phyloP scores from a whole-genome alignment of 192 early-diverging fungal species.

The Linderina pennispora region DNA sequence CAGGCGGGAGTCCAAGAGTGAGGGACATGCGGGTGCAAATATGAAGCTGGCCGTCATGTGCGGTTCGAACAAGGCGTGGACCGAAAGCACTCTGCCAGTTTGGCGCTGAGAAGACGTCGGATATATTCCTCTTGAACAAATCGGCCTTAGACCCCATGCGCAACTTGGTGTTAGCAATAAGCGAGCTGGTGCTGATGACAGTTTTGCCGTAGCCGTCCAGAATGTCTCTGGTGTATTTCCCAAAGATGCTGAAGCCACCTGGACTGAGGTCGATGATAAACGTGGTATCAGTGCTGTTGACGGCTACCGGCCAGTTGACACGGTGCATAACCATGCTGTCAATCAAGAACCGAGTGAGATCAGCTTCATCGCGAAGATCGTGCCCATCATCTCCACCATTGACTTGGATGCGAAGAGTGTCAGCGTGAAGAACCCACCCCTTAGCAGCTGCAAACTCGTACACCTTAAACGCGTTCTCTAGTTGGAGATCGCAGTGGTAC shows the following conservation, averaged over 20 bases:
- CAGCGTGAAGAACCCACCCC: slow-evolving; percentile 7
- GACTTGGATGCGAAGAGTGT: slow-evolving; percentile 8
- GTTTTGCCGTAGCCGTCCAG: slow-evolving; percentile 80
- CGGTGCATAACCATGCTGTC: slow-evolving; percentile 20
- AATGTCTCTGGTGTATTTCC: slow-evolving; percentile 72
- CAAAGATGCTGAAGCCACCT: slow-evolving; percentile 76
- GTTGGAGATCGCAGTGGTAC: no score
- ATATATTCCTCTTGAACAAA: slow-evolving; percentile 63
- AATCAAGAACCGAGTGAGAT: slow-evolving; percentile 13
- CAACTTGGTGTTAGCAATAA: not conserved
- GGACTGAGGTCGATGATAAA: slow-evolving; percentile 95
- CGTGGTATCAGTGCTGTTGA: slow-evolving; percentile 19
- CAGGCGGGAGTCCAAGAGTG: slow-evolving; percentile 70
- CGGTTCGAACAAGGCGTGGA: slow-evolving; percentile 65
- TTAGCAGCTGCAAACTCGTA: no score
- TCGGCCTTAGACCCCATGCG: slow-evolving; percentile 57
- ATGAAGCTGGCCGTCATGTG: slow-evolving; percentile 44
- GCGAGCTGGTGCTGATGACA: slow-evolving; percentile 10
- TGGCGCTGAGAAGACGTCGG: slow-evolving; percentile 51
- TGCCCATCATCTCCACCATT: slow-evolving; percentile 10
- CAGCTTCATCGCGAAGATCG: slow-evolving; percentile 4
- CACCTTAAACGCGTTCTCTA: no score
- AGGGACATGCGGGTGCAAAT: slow-evolving; percentile 78
- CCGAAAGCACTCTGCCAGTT: slow-evolving; percentile 79
- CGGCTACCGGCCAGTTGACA: slow-evolving; percentile 28